phyloP scores from a whole-genome alignment of 2,329 filamentous ascomycete species.

The Byssochlamys sp. region DNA sequence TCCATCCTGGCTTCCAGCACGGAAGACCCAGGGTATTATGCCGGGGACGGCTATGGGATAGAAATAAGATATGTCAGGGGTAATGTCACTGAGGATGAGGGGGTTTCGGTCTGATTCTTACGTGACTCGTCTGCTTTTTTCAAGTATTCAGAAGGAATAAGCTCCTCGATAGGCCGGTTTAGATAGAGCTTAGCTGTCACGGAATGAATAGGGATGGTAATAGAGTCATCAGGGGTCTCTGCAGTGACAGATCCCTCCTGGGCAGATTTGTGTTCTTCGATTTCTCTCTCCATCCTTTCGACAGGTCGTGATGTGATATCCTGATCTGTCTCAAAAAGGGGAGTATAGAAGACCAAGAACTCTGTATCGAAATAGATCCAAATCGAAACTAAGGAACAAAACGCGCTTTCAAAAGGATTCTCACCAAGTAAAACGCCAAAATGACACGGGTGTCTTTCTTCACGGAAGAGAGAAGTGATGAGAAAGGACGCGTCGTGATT shows the following conservation, averaged over 20 bases:
- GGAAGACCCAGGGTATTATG: slow-evolving; percentile 16
- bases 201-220: slow-evolving; percentile 12
- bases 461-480: too few relatives aligned
- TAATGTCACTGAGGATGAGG: not conserved
- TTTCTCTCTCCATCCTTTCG: not conserved
- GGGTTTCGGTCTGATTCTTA: slow-evolving; percentile 4
- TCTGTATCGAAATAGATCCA: not conserved
- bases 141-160: slow-evolving; percentile 14
- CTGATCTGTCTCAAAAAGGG: not conserved
- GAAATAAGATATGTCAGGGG: not conserved
- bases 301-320: not conserved
- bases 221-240: not conserved
- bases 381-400: not conserved
- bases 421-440: too few relatives aligned
- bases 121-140: slow-evolving; percentile 11
- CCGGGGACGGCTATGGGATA: slow-evolving; percentile 9
- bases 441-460: too few relatives aligned
- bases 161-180: slow-evolving; percentile 10
- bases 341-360: not conserved
- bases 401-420: too few relatives aligned
- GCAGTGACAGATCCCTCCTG: not conserved
- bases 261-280: not conserved
- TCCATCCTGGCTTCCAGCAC: slow-evolving; percentile 7
- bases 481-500: too few relatives aligned
- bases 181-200: slow-evolving; percentile 15